phyloP scores from a whole-genome alignment of 345 rosid genomes.

The Eucalyptus tenuipes region DNA sequence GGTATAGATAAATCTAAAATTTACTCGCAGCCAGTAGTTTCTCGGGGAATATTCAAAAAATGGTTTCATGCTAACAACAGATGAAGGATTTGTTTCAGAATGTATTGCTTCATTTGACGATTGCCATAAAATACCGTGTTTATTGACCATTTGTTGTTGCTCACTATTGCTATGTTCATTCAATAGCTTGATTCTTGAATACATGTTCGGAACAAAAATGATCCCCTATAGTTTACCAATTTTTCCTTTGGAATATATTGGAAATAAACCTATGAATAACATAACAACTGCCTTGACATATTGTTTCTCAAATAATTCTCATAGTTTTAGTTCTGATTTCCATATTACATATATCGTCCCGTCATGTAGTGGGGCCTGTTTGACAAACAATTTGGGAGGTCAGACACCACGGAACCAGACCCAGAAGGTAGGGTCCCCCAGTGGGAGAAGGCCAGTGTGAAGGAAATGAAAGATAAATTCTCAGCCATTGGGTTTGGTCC shows the following conservation, averaged over 20 bases:
- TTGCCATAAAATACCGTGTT: not conserved
- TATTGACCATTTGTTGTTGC: not conserved
- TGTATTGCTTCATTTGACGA: not conserved
- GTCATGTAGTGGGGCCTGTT: constrained; percentile 74
- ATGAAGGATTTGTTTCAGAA: not conserved
- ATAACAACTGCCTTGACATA: not conserved
- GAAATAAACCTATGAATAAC: not conserved
- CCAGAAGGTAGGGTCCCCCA: constrained; percentile 76
- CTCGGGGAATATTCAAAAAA: not conserved
- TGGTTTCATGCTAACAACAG: not conserved
- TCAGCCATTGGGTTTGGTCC: constrained; percentile 75
- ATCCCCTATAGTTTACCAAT: not conserved
- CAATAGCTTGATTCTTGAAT: not conserved
- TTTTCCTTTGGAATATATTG: not conserved
- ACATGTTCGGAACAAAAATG: not conserved
- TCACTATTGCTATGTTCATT: not conserved
- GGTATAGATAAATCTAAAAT: not conserved
- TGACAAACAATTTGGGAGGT: constrained; percentile 74
- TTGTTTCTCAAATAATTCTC: not conserved
- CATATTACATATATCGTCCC: not conserved
- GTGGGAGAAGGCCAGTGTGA: constrained; percentile 72
- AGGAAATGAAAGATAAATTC: constrained; percentile 92
- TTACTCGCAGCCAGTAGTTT: not conserved
- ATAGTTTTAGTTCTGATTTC: not conserved
- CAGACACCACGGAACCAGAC: constrained; percentile 60